phyloP scores from a whole-genome alignment of 2,329 filamentous ascomycete genomes.

The Polychaeton citri region DNA sequence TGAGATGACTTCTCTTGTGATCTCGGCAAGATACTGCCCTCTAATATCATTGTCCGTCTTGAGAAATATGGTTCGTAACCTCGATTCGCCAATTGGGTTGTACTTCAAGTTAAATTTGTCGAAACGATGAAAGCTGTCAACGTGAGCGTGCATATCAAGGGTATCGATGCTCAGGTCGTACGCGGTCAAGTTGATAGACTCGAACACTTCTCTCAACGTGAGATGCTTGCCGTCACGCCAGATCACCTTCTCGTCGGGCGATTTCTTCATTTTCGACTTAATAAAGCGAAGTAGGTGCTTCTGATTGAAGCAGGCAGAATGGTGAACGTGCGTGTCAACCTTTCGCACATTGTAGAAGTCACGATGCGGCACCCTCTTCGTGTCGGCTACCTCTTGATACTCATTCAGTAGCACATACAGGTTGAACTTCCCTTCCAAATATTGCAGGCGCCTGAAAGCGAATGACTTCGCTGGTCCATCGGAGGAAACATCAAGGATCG shows the following conservation, averaged over 20 bases:
- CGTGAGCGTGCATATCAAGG: slow-evolving; percentile 97
- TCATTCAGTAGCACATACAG: slow-evolving; percentile 87
- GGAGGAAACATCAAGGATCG: slow-evolving; percentile 75
- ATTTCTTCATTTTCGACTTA: slow-evolving; percentile 99
- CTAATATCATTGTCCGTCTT: slow-evolving; percentile 98
- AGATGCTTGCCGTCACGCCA: slow-evolving; percentile 85
- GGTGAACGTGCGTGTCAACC: slow-evolving; percentile 97
- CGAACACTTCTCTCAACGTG: slow-evolving; percentile 84
- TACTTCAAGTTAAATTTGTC: slow-evolving; percentile 99
- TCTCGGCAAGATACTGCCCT: slow-evolving; percentile 88
- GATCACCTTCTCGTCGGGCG: slow-evolving; percentile 81
- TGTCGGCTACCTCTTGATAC: slow-evolving; percentile 95
- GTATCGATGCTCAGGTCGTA: slow-evolving; percentile 98
- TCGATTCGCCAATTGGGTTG: slow-evolving; percentile 91
- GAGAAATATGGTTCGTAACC: slow-evolving; percentile 91
- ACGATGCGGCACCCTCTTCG: slow-evolving; percentile 90
- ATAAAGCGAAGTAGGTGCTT: slow-evolving; percentile 97
- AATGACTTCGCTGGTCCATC: slow-evolving; percentile 96
- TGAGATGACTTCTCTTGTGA: slow-evolving; percentile 93
- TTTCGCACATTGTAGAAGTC: slow-evolving; percentile 99
- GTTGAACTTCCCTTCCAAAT: slow-evolving; percentile 94
- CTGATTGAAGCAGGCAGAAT: slow-evolving; percentile 99
- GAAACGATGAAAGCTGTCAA: slow-evolving; percentile 94
- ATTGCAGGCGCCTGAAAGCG: slow-evolving; percentile 85
- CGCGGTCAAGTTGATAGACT: slow-evolving; percentile 91